phyloP scores from a whole-genome alignment of 1,139 yeast genomes.

The Suhomyces choctaworum region DNA sequence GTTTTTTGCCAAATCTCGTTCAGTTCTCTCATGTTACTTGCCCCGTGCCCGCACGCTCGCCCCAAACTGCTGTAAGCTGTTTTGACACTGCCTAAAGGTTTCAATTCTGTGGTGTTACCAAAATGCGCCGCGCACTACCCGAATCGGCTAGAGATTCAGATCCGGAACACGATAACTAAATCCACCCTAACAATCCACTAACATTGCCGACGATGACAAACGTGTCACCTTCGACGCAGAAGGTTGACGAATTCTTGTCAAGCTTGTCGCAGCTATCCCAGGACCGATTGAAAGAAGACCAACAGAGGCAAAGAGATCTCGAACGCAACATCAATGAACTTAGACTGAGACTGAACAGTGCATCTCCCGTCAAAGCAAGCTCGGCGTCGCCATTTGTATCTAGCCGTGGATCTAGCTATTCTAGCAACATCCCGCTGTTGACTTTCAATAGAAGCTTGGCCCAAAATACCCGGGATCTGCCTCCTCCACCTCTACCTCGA shows the following conservation, averaged over 20 bases:
- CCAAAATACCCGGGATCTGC: not conserved
- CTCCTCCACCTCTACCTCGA: slow-evolving; percentile 13
- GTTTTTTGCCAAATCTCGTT: too few species aligned
- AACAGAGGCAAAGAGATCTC: slow-evolving; percentile 33
- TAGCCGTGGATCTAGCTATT: not conserved
- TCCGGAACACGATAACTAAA: not conserved
- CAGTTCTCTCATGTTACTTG: too few species aligned
- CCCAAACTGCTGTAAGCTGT: too few species aligned
- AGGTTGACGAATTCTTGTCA: slow-evolving; percentile 39
- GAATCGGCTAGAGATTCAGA: not conserved
- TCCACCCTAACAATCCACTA: not conserved
- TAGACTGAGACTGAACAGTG: slow-evolving; percentile 27
- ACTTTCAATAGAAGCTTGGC: slow-evolving; percentile 20
- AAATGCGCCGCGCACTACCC: slow-evolving; percentile 3
- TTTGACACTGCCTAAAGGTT: too few species aligned
- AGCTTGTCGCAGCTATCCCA: slow-evolving; percentile 36
- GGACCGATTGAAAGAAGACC: slow-evolving; percentile 33
- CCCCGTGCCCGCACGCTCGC: too few species aligned
- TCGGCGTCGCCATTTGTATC: not conserved
- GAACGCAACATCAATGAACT: slow-evolving; percentile 35
- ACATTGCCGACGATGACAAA: slow-evolving; percentile 5
- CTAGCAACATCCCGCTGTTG: slow-evolving; percentile 17
- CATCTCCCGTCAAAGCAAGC: slow-evolving; percentile 22
- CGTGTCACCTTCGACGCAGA: slow-evolving; percentile 29
- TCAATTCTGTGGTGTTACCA: slow-evolving; percentile 4